Evolutionary conservation across 768 basidiomycete genomes (phyloP), one percentile per base, ranked within the genome.

Genomic region (Suillus paluster): DNA sequence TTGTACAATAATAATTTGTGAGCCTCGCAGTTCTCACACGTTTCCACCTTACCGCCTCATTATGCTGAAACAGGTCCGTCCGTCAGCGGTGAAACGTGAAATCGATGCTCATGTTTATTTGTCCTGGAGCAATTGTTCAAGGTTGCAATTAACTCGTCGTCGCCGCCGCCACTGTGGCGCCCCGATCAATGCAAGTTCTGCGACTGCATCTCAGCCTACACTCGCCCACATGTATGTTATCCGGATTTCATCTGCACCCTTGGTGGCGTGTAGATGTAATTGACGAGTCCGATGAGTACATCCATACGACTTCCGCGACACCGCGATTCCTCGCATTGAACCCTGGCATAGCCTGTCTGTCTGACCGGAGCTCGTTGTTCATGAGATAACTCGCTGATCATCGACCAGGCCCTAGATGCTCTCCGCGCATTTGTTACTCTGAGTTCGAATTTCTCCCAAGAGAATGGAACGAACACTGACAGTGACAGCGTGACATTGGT

Each of bases 101-200:
- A 21, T 36, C 14, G 15, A 54, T 54, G 9, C 15, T 25, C 6
- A 55, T 55, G 10, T 17, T 17, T 11, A 27, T 27, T 17, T 27
- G 11, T 39, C 15, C 53, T 10, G 21, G 21, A 17, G 15, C 8
- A 3, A 34, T 21, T 54, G 10, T 36, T 54, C 21, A 21, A 36
- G 34, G 14, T 10, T 54, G 53, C 15, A 55, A 39, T 25, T 25
- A 23, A 25, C 45, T 46, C 7, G 45, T 21, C 45, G 45, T n/a
- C 23, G 17, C 54, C 54, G 10, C 54, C 54, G 49, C 49, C 49
- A 50, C 49, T n/a, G 49, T 50, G 49, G 49, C 49, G 49, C 11
- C 25, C 23, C 5, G 54, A 39, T 39, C 38, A 55, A 55, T 27
- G 23, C 36, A 27, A 41, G 23, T 19, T 25, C 17, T 7, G 38